These are phyloP conservation scores for Metarhizium guizhouense DNA, from an alignment of 2,329 filamentous ascomycete genomes.

Conservation along the genomic window DNA sequence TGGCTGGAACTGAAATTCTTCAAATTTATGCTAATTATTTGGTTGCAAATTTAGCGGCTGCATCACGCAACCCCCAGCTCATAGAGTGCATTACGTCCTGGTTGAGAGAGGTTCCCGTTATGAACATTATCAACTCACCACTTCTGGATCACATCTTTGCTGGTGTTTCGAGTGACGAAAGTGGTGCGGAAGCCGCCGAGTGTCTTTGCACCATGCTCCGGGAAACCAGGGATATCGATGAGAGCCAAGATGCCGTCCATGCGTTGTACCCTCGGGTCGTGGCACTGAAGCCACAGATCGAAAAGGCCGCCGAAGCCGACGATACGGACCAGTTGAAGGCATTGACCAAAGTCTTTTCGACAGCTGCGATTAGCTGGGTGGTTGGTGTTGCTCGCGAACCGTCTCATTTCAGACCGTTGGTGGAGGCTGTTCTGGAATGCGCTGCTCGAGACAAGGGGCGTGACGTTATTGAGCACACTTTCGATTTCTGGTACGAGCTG, in stretches of 20 bases:
- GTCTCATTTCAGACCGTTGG: conserved; percentile 69
- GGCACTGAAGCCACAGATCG: conserved; percentile 66
- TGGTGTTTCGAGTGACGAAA: conserved; percentile 64
- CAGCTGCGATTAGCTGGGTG: conserved; percentile 91
- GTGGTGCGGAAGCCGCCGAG: conserved; percentile 82
- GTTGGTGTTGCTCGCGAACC: conserved; percentile 83
- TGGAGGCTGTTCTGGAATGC: conserved; percentile 88
- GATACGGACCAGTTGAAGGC: conserved; percentile 82
- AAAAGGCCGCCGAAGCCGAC: conserved; percentile 65
- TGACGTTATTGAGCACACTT: conserved; percentile 88
- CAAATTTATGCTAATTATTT: neutral
- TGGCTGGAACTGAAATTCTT: too few relatives aligned
- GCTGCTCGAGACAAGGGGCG: conserved; percentile 78
- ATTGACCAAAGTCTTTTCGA: conserved; percentile 81
- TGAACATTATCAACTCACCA: conserved; percentile 75
- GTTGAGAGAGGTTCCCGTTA: conserved; percentile 84
- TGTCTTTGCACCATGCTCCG: conserved; percentile 86
- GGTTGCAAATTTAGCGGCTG: conserved; percentile 44
- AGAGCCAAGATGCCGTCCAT: conserved; percentile 74
- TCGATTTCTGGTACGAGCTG: conserved; percentile 96
- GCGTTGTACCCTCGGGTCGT: conserved; percentile 74
- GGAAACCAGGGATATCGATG: conserved; percentile 90
- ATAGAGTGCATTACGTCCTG: conserved; percentile 95
- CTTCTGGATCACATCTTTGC: conserved; percentile 73
- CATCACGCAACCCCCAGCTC: conserved; percentile 78